Conservation (phyloP, 805 yeast species). For the Candida insectalens region DNA sequence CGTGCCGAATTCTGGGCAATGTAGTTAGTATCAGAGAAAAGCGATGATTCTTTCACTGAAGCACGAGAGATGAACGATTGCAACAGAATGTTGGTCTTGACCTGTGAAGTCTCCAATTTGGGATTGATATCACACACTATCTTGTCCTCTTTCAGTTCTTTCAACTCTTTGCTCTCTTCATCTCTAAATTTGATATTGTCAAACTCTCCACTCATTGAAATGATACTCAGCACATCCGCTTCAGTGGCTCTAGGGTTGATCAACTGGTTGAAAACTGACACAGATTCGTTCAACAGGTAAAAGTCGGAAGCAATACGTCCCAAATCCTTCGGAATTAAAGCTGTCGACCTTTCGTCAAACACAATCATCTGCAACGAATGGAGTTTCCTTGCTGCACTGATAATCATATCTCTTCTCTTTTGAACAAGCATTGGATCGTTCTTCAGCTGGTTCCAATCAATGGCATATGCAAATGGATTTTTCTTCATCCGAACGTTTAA, state of each 20-base stretch:
- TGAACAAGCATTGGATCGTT: constrained; percentile 75
- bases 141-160: constrained; percentile 44
- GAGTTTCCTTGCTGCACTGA: constrained; percentile 72
- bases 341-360: constrained; percentile 74
- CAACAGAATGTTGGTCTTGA: constrained; percentile 77
- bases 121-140: constrained; percentile 80
- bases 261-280: constrained; percentile 83
- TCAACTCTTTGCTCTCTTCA: constrained; percentile 75
- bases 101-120: constrained; percentile 62
- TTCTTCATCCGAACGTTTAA: constrained; percentile 89
- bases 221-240: constrained; percentile 81
- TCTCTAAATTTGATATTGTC: constrained; percentile 82
- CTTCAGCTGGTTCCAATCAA: constrained; percentile 76
- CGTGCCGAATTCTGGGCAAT: constrained; percentile 95
- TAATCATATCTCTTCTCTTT: constrained; percentile 65
- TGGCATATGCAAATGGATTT: constrained; percentile 87
- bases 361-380: constrained; percentile 89
- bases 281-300: constrained; percentile 72
- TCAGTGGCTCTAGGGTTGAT: constrained; percentile 80
- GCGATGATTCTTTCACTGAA: constrained; percentile 63
- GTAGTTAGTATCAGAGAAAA: constrained; percentile 79
- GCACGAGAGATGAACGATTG: constrained; percentile 85
- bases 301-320: constrained; percentile 95
- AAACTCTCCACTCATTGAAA: constrained; percentile 89
- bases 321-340: constrained; percentile 75